Evolutionary conservation across 2,329 filamentous ascomycete genomes (phyloP), one percentile per base, ranked within the genome.

Genomic region (Geosmithia flava): DNA sequence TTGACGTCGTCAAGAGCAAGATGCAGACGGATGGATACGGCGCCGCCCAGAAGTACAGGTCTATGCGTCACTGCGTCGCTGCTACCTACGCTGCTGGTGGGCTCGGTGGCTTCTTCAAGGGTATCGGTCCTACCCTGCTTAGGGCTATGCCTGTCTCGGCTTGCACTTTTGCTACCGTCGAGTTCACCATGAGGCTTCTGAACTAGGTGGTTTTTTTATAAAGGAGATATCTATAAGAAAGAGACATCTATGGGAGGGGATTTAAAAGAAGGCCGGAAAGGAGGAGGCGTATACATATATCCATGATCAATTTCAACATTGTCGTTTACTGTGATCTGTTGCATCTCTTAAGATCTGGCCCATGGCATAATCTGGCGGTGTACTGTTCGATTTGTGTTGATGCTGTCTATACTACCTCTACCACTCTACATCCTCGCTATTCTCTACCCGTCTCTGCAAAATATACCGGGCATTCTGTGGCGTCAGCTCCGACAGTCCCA

Each of bases 1-100:
- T 98, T 54, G 93, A 98, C 68, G 91, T 98, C 27, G 69, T 98
- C 68, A 98, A 98, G 85, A 95, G 88, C 69, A 97, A 95, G 79
- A 96, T 97, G 91, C 93, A 98, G 77, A 95, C 85, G 50, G 93
- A 98, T 68, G 90, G 87, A 0, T 93, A 96, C 62, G 88, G 87
- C 4, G 52, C 64, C 45, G 69, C 76, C 53, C 81, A 83, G 71
- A 76, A 75, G 62, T 98, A 85, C 68, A 78, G 71, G 63, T 83
- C 72, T 49, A 96, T 96, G 91, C 78, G 83, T 47, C 86, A 94
- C 67, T 94, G 87, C 70, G 94, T 97, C 66, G 76, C 73, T 50
- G 81, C 95, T 73, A 94, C 85, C 2, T 95, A 78, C 71, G 76
- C 75, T 51, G 72, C 68, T 6, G 89, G 94, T 67, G 93, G 93